Base-by-base conservation (phyloP, 805 yeast genomes). In the Candida tammaniensis region DNA sequence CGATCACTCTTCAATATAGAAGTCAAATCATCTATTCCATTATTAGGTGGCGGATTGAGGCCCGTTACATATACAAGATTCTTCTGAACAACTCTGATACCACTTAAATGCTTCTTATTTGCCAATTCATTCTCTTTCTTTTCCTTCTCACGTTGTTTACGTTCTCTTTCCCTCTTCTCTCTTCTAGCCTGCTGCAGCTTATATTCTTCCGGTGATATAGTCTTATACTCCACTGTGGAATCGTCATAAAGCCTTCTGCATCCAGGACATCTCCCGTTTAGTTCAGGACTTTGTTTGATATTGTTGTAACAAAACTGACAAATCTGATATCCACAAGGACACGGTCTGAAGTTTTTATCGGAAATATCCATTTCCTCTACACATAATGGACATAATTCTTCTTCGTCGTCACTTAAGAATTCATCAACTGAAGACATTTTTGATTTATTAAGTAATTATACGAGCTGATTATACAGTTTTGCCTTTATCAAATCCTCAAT, bases 291-390 rank as follows among this genome's bases (percentile, higher is more conserved):
- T 46, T 87, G 93, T 45, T 96, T 76, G 51, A 93, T 93, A 58
- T 89, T 91, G 65, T 93, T 93, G 71, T 91, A 93, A 61, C 99
- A 93, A 57, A 93, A 93, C 70, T 91, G 98, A 60, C 99, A 93
- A 39, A 93, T 86, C 59, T 94, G 97, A 54, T 93, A 93, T 13
- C 99, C 99, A 67, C 99, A 93, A 1, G 98, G 98, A 69, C 99
- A 93, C n/a, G 99, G 99, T 59, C 84, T 87, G 72, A 93, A 93
- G 65, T 88, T 86, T 54, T 85, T 87, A 62, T 93, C 98, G 12
- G 95, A 84, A 30, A 91, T 80, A 61, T 93, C 99, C 88, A 93
- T 82, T 57, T 93, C 97, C 63, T 93, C 99, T 54, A 89, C 91
- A 68, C 99, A 93, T 44, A 93, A 76, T 37, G 98, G 98, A 64